phyloP scores from a whole-genome alignment of 1,139 yeast genomes.

The Nematodospora anomalae region DNA sequence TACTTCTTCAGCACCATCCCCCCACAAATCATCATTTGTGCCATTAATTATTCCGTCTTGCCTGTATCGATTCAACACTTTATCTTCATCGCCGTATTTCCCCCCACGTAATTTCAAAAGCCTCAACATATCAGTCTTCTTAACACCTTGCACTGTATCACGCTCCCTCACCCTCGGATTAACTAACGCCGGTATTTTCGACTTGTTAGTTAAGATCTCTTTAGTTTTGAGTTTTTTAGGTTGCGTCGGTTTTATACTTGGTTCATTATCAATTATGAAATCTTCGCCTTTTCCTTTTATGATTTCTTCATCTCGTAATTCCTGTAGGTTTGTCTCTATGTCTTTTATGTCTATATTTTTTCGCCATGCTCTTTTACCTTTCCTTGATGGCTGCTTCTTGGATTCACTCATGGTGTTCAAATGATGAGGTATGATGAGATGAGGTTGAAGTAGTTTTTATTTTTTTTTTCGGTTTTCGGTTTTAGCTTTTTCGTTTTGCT shows the following conservation, averaged over 20 bases:
- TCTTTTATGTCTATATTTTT: conserved; percentile 88
- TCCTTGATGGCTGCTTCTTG: conserved; percentile 67
- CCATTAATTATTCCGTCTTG: conserved; percentile 62
- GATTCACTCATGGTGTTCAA: conserved; percentile 10
- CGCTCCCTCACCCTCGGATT: conserved; percentile 37
- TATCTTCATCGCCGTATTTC: conserved; percentile 57
- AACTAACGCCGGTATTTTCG: conserved; percentile 71
- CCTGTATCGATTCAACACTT: conserved; percentile 51
- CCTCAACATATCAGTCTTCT: conserved; percentile 63
- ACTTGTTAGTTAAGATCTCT: conserved; percentile 74
- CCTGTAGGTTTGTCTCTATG: conserved; percentile 69
- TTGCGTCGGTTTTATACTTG: conserved; percentile 12
- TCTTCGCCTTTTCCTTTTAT: conserved; percentile 59
- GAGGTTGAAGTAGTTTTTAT: conserved; percentile 3
- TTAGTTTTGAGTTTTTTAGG: conserved; percentile 60
- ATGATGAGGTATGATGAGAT: conserved; percentile 7
- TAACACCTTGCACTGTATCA: conserved; percentile 58
- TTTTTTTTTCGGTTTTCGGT: too few species aligned
- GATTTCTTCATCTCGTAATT: conserved; percentile 64
- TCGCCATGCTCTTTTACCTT: conserved; percentile 95
- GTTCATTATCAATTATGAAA: conserved; percentile 69
- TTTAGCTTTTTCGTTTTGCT: conserved; percentile 1
- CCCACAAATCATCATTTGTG: conserved; percentile 68
- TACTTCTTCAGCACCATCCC: conserved; percentile 21
- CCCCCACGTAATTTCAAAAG: conserved; percentile 87